phyloP scores from a whole-genome alignment of 176 grass and related monocot genomes.

The Triticum monococcum region DNA sequence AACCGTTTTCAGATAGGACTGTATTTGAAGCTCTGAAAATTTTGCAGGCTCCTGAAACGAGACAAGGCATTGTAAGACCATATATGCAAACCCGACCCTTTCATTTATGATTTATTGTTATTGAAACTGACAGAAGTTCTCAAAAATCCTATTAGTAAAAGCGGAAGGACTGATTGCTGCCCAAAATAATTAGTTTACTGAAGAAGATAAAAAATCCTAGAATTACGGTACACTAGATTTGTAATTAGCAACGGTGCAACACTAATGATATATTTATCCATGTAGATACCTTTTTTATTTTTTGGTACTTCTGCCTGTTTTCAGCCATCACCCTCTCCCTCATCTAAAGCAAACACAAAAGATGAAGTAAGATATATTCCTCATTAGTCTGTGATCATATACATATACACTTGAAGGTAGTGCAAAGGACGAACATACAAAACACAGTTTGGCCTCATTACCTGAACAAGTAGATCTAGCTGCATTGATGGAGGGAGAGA shows the following conservation, averaged over 20 bases:
- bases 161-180: neutral
- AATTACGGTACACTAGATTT: neutral
- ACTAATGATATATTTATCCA: constrained; percentile 30
- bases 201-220: neutral
- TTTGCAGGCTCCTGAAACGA: constrained; percentile 78
- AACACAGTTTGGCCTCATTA: constrained; percentile 27
- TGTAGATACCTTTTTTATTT: constrained; percentile 78
- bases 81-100: neutral
- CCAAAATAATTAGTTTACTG: constrained; percentile 20
- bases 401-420: constrained; percentile 19
- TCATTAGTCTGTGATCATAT: constrained; percentile 6
- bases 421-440: neutral
- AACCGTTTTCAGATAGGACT: constrained; percentile 98
- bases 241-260: neutral
- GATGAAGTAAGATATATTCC: constrained; percentile 1
- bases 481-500: constrained; percentile 98
- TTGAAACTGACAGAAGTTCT: neutral
- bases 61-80: neutral
- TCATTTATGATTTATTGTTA: neutral
- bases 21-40: constrained; percentile 98
- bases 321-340: constrained; percentile 98
- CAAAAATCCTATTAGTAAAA: neutral
- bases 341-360: constrained; percentile 68
- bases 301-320: constrained; percentile 97
- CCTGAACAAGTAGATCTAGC: constrained; percentile 98